Evolutionary conservation across 108 stramenopile genomes (phyloP).

Genomic region (Pseudonitzschia multistriata): DNA sequence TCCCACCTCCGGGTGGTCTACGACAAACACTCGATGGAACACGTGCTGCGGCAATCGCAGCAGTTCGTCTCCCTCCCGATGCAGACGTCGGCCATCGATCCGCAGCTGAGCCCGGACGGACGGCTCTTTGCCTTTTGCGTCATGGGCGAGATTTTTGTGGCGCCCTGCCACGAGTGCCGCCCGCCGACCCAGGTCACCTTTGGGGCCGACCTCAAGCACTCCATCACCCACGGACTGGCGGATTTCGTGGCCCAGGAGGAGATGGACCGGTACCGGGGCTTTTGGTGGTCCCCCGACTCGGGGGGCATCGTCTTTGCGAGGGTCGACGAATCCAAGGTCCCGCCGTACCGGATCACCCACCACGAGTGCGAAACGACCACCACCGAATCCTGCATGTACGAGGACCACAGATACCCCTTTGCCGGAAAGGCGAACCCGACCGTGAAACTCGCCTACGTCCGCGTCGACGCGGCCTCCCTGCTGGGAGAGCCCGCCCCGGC

Average conservation of each 20-base stretch:
- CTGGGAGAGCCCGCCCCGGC: conserved; percentile 6
- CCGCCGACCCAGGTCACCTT: conserved; percentile 41
- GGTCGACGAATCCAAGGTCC: conserved; percentile 86
- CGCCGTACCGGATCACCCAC: conserved; percentile 83
- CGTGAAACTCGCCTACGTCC: conserved; percentile 67
- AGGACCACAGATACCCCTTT: conserved; percentile 94
- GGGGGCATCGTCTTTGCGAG: conserved; percentile 60
- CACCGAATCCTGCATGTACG: conserved; percentile 45
- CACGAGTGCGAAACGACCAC: conserved; percentile 44
- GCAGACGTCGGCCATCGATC: conserved; percentile 49
- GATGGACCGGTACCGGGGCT: conserved; percentile 93
- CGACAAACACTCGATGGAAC: conserved; percentile 45
- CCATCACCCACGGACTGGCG: conserved; percentile 85
- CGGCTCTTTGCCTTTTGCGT: conserved; percentile 61
- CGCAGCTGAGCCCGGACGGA: conserved; percentile 67
- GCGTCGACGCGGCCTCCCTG: conserved; percentile 34
- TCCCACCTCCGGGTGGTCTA: conserved; percentile 39
- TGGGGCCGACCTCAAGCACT: conserved; percentile 41
- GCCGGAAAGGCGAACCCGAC: conserved; percentile 85
- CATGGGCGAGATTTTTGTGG: conserved; percentile 60
- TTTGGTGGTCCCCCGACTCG: conserved; percentile 85
- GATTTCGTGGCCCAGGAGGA: conserved; percentile 95
- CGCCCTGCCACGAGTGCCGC: conserved; percentile 29
- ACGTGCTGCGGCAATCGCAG: conserved; percentile 18
- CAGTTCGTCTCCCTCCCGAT: conserved; percentile 12